Conservation (phyloP, 768 basidiomycete genomes). For the Auricularia cornea region DNA sequence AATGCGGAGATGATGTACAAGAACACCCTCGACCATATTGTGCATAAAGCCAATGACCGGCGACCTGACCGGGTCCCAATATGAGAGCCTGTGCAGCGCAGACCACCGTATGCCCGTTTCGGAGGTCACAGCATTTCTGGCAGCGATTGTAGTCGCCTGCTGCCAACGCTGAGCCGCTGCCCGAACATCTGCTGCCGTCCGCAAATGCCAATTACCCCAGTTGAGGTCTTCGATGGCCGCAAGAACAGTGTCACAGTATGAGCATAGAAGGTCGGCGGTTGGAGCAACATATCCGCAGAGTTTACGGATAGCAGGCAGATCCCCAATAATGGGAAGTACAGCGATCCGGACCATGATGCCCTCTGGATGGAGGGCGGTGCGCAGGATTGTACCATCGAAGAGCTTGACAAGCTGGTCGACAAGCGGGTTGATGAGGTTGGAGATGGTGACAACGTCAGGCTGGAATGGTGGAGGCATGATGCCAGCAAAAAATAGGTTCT, state of each 20-base stretch:
- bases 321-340: conserved; percentile 28
- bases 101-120: conserved; percentile 22
- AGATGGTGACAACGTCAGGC: not conserved
- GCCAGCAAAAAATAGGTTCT: conserved; percentile 30
- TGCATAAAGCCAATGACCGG: conserved; percentile 24
- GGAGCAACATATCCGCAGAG: conserved; percentile 17
- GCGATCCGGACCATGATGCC: conserved; percentile 25
- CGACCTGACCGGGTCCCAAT: conserved; percentile 24
- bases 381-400: too few relatives aligned
- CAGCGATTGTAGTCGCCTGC: not conserved
- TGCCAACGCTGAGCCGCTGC: not conserved
- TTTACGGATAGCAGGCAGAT: conserved; percentile 28
- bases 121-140: conserved; percentile 2
- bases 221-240: not conserved
- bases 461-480: not conserved
- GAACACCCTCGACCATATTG: conserved; percentile 21
- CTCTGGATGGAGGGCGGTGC: not conserved
- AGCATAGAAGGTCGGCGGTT: not conserved
- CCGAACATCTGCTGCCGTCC: not conserved
- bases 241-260: not conserved
- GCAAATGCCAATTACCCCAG: not conserved
- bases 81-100: conserved; percentile 18
- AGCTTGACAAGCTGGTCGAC: conserved; percentile 29
- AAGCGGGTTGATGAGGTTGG: conserved; percentile 23
- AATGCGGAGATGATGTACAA: conserved; percentile 16